phyloP scores from a whole-genome alignment of 441 rosid genomes.

The Iberis amara region DNA sequence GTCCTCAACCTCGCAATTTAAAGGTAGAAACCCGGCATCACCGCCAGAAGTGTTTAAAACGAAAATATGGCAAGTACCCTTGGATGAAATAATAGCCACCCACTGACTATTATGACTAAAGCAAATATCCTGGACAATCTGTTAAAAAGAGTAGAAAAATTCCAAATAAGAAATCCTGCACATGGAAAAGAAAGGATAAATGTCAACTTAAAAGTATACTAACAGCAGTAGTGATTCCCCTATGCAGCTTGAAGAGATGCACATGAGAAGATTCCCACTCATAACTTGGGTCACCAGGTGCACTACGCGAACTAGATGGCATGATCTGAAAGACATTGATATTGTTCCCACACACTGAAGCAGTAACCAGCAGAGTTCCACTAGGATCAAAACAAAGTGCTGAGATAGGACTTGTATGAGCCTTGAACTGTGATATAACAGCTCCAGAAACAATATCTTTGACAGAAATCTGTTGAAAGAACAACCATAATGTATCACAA shows the following conservation, averaged over 20 bases:
- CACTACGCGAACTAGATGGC: conserved; percentile 58
- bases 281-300: conserved; percentile 47
- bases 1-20: conserved; percentile 37
- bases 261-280: conserved; percentile 87
- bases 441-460: conserved; percentile 84
- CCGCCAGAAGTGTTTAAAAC: conserved; percentile 57
- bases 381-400: conserved; percentile 96
- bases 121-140: conserved; percentile 79
- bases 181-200: conserved; percentile 5
- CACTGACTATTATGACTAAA: conserved; percentile 68
- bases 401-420: conserved; percentile 95
- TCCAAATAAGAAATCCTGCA: conserved; percentile 21
- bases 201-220: conserved; percentile 27
- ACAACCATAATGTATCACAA: conserved; percentile 18
- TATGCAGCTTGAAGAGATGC: conserved; percentile 95
- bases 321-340: conserved; percentile 86
- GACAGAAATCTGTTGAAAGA: conserved; percentile 68
- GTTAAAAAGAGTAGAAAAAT: conserved; percentile 27
- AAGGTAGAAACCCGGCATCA: conserved; percentile 24
- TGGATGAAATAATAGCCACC: conserved; percentile 66
- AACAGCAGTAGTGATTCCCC: conserved; percentile 94
- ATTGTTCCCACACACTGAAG: conserved; percentile 87
- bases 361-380: conserved; percentile 87
- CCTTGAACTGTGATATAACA: conserved; percentile 82
- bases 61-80: conserved; percentile 76